A percentile compares a stretch with the other conserved stretches of the same genome.
Conservation (phyloP, 108 stramenopile genomes). For the Conticribra guillardii region DNA sequence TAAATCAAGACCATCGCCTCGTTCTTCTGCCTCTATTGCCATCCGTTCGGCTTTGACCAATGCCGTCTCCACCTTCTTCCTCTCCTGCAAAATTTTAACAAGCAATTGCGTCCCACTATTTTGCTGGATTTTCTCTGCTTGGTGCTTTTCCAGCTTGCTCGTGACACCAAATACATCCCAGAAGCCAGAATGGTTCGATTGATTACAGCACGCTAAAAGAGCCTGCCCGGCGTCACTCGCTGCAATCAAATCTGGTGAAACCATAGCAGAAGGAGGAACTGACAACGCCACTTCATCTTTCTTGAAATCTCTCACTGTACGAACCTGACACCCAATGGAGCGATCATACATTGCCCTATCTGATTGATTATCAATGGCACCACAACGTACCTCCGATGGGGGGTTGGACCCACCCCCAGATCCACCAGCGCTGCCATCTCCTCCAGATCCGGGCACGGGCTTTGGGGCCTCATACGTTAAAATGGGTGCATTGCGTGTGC, state of each 20-base stretch:
- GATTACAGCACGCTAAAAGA: slow-evolving; percentile 72
- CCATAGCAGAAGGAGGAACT: slow-evolving; percentile 72
- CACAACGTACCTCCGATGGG: slow-evolving; percentile 56
- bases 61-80: slow-evolving; percentile 75
- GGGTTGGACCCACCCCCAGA: slow-evolving; percentile 9
- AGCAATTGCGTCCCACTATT: slow-evolving; percentile 79
- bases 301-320: slow-evolving; percentile 75
- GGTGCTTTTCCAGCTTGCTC: slow-evolving; percentile 47
- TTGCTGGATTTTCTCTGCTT: slow-evolving; percentile 53
- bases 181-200: slow-evolving; percentile 24
- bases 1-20: slow-evolving; percentile 10
- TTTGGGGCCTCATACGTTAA: slow-evolving; percentile 53
- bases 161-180: slow-evolving; percentile 86
- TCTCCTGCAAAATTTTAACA: slow-evolving; percentile 85
- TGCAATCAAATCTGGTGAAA: slow-evolving; percentile 85
- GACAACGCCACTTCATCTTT: slow-evolving; percentile 79
- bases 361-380: slow-evolving; percentile 64
- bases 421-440: neutral
- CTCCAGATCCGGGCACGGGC: slow-evolving; percentile 34
- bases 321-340: slow-evolving; percentile 86
- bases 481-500: slow-evolving; percentile 85
- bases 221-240: slow-evolving; percentile 86
- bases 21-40: slow-evolving; percentile 14
- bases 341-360: slow-evolving; percentile 84
- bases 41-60: slow-evolving; percentile 25